Evolutionary conservation across 1,284 basidiomycete genomes (phyloP).

Genomic region (Rhodotorula sp.): DNA sequence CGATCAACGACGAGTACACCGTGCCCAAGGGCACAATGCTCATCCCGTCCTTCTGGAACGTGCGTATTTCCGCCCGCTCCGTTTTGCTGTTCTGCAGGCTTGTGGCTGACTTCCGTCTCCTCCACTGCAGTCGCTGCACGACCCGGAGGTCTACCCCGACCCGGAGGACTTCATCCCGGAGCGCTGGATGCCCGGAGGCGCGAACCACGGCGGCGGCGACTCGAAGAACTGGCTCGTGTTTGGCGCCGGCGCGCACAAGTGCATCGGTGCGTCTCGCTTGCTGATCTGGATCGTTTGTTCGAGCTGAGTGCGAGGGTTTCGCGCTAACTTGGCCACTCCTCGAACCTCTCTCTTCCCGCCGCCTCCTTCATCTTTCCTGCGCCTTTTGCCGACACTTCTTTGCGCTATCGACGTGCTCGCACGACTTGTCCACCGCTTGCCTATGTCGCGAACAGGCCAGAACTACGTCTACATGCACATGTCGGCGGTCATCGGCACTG

Average conservation of each 20-base stretch:
- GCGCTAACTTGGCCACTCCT: background rate
- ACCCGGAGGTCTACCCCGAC: conserved; percentile 81
- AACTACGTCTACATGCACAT: conserved; percentile 95
- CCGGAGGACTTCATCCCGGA: conserved; percentile 84
- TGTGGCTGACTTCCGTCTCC: background rate
- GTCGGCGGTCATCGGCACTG: conserved; percentile 79
- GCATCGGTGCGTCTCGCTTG: conserved; percentile 22
- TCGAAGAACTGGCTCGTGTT: conserved; percentile 97
- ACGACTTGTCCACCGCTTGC: background rate
- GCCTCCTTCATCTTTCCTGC: background rate
- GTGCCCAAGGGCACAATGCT: conserved; percentile 91
- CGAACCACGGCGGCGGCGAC: conserved; percentile 69
- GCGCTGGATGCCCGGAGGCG: conserved; percentile 85
- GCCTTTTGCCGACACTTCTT: background rate
- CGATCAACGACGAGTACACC: conserved; percentile 84
- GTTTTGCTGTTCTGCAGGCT: background rate
- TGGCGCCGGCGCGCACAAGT: conserved; percentile 84
- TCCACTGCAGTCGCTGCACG: conserved; percentile 74
- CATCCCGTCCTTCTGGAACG: conserved; percentile 87
- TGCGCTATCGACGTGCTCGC: background rate
- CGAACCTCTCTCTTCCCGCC: background rate
- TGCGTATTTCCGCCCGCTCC: conserved; percentile 4
- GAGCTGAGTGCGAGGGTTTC: accelerated
- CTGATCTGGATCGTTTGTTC: no score
- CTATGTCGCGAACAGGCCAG: conserved; percentile 58